Conservation (phyloP, 805 yeast genomes). For the Candida vartiovaarae region DNA sequence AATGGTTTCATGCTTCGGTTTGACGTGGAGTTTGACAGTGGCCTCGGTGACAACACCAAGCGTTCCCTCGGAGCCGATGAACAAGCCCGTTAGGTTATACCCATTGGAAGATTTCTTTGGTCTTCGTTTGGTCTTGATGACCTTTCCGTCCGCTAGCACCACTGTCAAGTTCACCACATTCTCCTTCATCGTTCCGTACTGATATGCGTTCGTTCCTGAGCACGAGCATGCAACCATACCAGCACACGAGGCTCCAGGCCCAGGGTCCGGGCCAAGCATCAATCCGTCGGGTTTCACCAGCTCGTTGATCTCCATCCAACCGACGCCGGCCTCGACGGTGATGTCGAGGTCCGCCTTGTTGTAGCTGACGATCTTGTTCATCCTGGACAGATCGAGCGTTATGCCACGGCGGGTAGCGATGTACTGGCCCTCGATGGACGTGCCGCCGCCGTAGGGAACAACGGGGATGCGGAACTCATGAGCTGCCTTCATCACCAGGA, state of each 20-base stretch:
- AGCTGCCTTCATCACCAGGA: slow-evolving; percentile 46
- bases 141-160: slow-evolving; percentile 73
- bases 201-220: slow-evolving; percentile 71
- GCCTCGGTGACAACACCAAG: slow-evolving; percentile 73
- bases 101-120: slow-evolving; percentile 77
- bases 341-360: slow-evolving; percentile 63
- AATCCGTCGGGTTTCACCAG: slow-evolving; percentile 40
- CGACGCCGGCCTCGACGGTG: slow-evolving; percentile 69
- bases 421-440: slow-evolving; percentile 63
- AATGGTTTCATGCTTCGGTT: slow-evolving; percentile 57
- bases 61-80: slow-evolving; percentile 76
- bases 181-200: slow-evolving; percentile 78
- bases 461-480: slow-evolving; percentile 50
- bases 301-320: slow-evolving; percentile 65
- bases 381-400: slow-evolving; percentile 47
- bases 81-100: slow-evolving; percentile 65
- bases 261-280: slow-evolving; percentile 70
- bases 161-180: slow-evolving; percentile 60
- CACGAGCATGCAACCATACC: slow-evolving; percentile 76
- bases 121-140: slow-evolving; percentile 62
- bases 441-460: slow-evolving; percentile 58
- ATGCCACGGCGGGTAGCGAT: slow-evolving; percentile 55
- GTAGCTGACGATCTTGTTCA: slow-evolving; percentile 51
- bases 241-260: slow-evolving; percentile 74
- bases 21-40: slow-evolving; percentile 60